Percentiles rank a stretch among this genome's conserved stretches.
Evolutionary conservation across 148 eudicot genomes (phyloP).

Genomic region (Polygonum maritimum): DNA sequence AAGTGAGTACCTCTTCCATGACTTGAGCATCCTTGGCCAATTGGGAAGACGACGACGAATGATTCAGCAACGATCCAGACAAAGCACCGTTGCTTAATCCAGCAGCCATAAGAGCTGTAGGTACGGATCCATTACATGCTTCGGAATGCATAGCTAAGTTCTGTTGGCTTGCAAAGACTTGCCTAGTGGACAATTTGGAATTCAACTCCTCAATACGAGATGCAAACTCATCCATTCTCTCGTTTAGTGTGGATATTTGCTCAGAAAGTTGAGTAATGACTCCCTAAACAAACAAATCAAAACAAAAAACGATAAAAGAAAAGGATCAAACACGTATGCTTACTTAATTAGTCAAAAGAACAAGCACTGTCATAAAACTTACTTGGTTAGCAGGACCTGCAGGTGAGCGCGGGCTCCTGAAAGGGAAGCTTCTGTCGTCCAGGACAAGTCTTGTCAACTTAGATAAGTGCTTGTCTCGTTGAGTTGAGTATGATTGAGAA

Average conservation of each 20-base stretch:
- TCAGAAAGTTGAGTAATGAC: conserved; percentile 70
- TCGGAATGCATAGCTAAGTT: conserved; percentile 71
- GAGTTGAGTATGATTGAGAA: conserved; percentile 63
- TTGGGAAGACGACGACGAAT: conserved; percentile 71
- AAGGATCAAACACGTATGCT: background rate
- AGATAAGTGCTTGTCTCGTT: conserved; percentile 48
- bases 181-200: conserved; percentile 37
- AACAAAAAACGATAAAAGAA: background rate
- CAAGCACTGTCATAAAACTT: conserved; percentile 1
- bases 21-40: conserved; percentile 66
- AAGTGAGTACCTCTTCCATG: conserved; percentile 67
- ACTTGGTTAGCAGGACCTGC: conserved; percentile 73
- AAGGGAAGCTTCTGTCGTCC: conserved; percentile 42
- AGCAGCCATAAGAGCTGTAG: conserved; percentile 42
- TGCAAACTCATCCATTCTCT: conserved; percentile 87
- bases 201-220: conserved; percentile 79
- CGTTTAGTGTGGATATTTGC: conserved; percentile 80
- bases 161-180: conserved; percentile 58
- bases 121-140: conserved; percentile 52
- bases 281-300: conserved; percentile 40
- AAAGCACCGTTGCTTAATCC: conserved; percentile 51
- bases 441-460: conserved; percentile 79
- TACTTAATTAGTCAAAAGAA: background rate
- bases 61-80: conserved; percentile 40
- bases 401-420: conserved; percentile 63